Evolutionary conservation across 805 yeast species (phyloP).

Genomic region (Candida silvicultrix): DNA sequence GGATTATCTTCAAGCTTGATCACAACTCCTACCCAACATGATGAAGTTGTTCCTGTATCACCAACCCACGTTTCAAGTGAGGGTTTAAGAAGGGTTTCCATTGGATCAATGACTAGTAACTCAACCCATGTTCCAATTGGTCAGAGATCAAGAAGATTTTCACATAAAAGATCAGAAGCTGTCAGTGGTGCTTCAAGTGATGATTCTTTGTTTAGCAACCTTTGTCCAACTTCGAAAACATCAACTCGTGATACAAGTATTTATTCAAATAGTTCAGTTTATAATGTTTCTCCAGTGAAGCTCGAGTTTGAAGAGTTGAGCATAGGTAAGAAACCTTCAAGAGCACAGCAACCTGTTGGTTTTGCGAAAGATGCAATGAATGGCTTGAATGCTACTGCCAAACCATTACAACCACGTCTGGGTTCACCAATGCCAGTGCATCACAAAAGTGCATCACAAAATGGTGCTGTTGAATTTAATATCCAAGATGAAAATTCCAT

Average conservation of each 20-base stretch:
- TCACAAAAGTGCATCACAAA: too few species aligned
- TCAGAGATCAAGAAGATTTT: not conserved
- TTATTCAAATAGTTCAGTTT: not conserved
- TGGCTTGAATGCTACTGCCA: slow-evolving; percentile 11
- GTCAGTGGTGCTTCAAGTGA: slow-evolving; percentile 1
- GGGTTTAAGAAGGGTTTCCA: not conserved
- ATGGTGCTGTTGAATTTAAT: not conserved
- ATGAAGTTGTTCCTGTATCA: not conserved
- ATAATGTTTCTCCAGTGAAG: not conserved
- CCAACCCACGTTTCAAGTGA: not conserved
- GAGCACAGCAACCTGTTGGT: not conserved
- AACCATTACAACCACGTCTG: slow-evolving; percentile 8
- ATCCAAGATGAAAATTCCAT: not conserved
- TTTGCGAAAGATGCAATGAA: slow-evolving; percentile 5
- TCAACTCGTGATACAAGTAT: not conserved
- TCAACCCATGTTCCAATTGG: not conserved
- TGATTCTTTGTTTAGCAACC: not conserved
- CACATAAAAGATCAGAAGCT: slow-evolving; percentile 1
- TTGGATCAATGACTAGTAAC: not conserved
- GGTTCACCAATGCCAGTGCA: not conserved
- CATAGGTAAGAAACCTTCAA: not conserved
- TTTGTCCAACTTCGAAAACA: not conserved
- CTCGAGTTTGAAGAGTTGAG: not conserved
- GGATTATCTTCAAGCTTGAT: too few species aligned
- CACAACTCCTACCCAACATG: too few species aligned